Conservation (phyloP, 2,329 filamentous ascomycete genomes). For the Cladosporium sp. region DNA sequence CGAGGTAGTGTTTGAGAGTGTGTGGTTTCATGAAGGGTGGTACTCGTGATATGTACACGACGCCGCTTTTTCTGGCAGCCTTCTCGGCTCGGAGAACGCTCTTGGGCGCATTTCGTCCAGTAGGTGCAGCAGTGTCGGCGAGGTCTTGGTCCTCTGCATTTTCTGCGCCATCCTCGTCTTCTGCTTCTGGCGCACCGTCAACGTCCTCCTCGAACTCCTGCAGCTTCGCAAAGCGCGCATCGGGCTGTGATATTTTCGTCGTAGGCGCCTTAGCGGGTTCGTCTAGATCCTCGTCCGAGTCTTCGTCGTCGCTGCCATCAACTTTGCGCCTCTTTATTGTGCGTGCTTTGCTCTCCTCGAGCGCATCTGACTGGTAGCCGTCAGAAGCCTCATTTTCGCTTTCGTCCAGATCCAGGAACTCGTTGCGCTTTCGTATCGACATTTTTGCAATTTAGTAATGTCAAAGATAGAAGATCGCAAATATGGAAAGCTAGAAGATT, state of each 20-base stretch:
- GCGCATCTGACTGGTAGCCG: conserved; percentile 66
- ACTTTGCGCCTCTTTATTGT: conserved; percentile 64
- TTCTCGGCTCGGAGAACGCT: conserved; percentile 66
- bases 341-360: conserved; percentile 64
- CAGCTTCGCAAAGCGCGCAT: conserved; percentile 22
- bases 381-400: conserved; percentile 46
- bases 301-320: conserved; percentile 45
- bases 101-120: conserved; percentile 54
- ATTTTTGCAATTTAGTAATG: conserved; percentile 47
- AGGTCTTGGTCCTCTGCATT: conserved; percentile 16
- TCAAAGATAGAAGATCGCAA: neutral
- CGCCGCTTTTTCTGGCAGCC: conserved; percentile 71
- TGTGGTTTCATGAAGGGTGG: conserved; percentile 86
- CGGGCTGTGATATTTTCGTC: conserved; percentile 21
- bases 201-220: conserved; percentile 28
- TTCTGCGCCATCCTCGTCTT: conserved; percentile 25
- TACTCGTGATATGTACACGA: conserved; percentile 79
- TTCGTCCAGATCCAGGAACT: conserved; percentile 61
- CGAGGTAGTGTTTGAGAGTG: conserved; percentile 73
- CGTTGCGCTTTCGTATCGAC: conserved; percentile 69
- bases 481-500: neutral
- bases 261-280: conserved; percentile 21
- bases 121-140: conserved; percentile 7
- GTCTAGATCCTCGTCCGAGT: conserved; percentile 21
- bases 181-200: conserved; percentile 26